Evolutionary conservation across 805 yeast genomes (phyloP).

Genomic region (Phaffomyces thermotolerans): DNA sequence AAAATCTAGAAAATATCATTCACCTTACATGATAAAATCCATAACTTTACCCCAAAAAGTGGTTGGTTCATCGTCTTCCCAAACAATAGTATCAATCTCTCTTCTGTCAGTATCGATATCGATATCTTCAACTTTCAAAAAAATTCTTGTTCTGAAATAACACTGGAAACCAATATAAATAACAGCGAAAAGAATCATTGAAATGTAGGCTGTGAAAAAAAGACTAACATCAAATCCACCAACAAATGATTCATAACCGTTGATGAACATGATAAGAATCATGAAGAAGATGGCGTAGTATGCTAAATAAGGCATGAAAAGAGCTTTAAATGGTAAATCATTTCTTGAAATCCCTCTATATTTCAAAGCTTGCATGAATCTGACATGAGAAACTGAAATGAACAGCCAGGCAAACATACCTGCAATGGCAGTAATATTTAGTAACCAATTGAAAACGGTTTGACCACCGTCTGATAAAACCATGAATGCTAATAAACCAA

Average conservation of each 20-base stretch:
- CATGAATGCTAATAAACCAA: conserved; percentile 61
- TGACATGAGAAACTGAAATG: conserved; percentile 55
- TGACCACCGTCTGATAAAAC: conserved; percentile 41
- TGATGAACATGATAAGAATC: conserved; percentile 53
- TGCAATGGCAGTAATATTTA: conserved; percentile 70
- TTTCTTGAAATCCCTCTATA: conserved; percentile 60
- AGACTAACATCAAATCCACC: conserved; percentile 40
- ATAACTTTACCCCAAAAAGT: conserved; percentile 37
- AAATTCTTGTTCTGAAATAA: conserved; percentile 40
- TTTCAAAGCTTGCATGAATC: conserved; percentile 62
- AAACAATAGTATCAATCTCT: conserved; percentile 49
- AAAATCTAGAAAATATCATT: background rate
- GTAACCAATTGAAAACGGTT: conserved; percentile 63
- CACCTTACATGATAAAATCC: no score
- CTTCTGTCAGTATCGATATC: conserved; percentile 69
- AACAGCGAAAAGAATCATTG: conserved; percentile 51
- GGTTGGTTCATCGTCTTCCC: conserved; percentile 48
- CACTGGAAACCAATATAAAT: conserved; percentile 50
- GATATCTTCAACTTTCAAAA: conserved; percentile 46
- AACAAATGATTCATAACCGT: conserved; percentile 65
- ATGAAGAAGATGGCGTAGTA: conserved; percentile 53
- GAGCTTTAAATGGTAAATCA: conserved; percentile 67
- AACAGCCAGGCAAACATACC: conserved; percentile 70
- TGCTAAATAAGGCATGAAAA: conserved; percentile 58
- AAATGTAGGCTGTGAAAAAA: conserved; percentile 68